These are phyloP conservation scores for Halteria grandinella DNA, from an alignment of 73 alveolate species.

Conservation along the genomic window DNA sequence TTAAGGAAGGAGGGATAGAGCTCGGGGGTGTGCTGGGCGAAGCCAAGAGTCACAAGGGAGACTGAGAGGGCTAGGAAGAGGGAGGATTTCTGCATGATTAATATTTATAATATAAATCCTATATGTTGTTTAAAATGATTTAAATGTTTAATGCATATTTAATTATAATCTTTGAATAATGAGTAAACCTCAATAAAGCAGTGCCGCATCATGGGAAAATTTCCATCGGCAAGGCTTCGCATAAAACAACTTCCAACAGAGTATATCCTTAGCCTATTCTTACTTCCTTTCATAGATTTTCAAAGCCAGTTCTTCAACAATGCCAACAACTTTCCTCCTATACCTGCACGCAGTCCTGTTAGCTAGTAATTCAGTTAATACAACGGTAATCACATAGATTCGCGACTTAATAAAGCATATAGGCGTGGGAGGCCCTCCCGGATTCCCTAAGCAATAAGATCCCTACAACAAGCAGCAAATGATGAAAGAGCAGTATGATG, in stretches of 20 bases:
- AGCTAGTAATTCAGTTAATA: no score
- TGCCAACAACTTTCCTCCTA: no score
- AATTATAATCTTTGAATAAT: not conserved
- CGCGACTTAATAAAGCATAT: no score
- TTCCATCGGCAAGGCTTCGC: conserved; percentile 26
- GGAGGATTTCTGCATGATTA: no score
- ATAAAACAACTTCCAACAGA: conserved; percentile 2
- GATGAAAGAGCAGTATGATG: no score
- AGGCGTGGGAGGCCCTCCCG: no score
- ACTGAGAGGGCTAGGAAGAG: no score
- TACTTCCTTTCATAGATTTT: not conserved
- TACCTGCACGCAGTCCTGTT: no score
- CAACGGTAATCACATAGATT: no score
- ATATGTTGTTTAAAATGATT: not conserved
- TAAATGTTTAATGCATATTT: not conserved
- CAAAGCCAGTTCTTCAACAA: not conserved
- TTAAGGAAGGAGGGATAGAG: not conserved
- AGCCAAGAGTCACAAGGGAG: not conserved
- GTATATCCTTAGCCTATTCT: not conserved
- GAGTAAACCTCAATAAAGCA: conserved; percentile 7
- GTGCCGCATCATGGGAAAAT: conserved; percentile 11
- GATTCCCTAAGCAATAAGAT: no score
- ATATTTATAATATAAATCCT: no score
- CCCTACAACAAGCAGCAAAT: no score
- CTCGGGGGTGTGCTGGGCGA: not conserved